Base-by-base conservation (phyloP, 176 grass and related monocot genomes). In the Cenchrus fungigraminus region DNA sequence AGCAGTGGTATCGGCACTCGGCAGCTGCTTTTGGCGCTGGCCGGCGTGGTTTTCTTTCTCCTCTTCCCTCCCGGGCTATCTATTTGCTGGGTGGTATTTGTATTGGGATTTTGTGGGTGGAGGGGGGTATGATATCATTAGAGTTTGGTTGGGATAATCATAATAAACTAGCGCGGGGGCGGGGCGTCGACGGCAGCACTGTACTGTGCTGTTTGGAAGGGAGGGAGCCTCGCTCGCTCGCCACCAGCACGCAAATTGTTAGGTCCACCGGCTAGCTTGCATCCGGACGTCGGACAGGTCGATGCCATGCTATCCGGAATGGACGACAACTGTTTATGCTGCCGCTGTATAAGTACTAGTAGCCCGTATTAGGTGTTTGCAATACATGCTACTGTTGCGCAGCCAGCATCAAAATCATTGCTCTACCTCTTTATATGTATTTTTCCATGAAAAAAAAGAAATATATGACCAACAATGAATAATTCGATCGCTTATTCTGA, bases 91-190 rank as follows among this genome's bases (percentile, higher is more conserved):
- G 51, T 53, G 67, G 91, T 89, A 90, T 82, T 83, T 86, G 62
- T 89, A 86, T 82, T 84, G 85, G 57, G 82, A 80, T 56, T 75
- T 88, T 83, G 68, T 56, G 82, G 78, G 79, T 83, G 77, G 66
- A 71, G 68, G 34, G 15, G 74, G 63, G 28, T 32, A 60, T 28
- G 59, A 60, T 79, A 90, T 90, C 69, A 87, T 90, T 84, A 84
- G 80, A 80, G 91, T 81, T 86, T 84, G 56, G 84, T 73, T 82
- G 84, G 46, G 81, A 90, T 89, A 88, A 83, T 85, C 40, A 91
- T 87, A 93, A 90, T 87, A 93, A 90, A 84, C 16, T 58, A 84
- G 34, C 72, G 3, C 8, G 73, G 12, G 43, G 25, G 4, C 8
- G 6, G 22, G 88, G 60, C 88, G 82, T 82, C 71, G 84, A 93